Base-by-base conservation (phyloP, 306 rosid species). In the Trifolium fragiferum region DNA sequence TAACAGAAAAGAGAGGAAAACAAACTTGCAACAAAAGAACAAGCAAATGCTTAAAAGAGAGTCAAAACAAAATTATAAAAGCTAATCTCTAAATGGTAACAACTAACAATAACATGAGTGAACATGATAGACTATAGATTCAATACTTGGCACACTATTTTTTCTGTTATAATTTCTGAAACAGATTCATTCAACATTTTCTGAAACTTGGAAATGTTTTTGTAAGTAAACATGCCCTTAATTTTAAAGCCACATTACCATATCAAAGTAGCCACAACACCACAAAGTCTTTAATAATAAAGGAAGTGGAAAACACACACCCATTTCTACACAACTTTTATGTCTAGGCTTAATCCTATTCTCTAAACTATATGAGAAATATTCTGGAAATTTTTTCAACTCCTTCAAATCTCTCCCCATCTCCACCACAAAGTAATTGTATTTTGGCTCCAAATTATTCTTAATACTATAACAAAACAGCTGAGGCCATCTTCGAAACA, bases 331-430 rank as follows among this genome's bases (percentile, higher is more conserved):
- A 76, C 96, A 94, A 20, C 68, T 60, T 75, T 86, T 93, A 76
- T 94, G 97, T 72, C 98, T 83, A 14, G 95, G 94, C 89, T 88
- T 79, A 63, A 94, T 90, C 82, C 97, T 86, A 72, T 86, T 86
- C 84, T 90, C 93, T 68, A 94, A 87, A 85, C 96, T 88, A 76
- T 86, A 94, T 32, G 98, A 94, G 72, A 94, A 94, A 87, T 88
- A 93, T 1, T 85, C 94, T 11, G 97, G 97, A 66, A 91, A 93
- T 63, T 84, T 91, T 63, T 79, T 88, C 78, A 94, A 79, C 86
- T 90, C 98, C 89, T 85, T 91, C 86, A 90, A 51, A 77, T 86
- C 95, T 76, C 98, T 86, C 46, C 96, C 93, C 98, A 94, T 90
- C 73, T 87, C 93, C 78, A 94, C 88, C 51, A 91, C 89, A 40